These are phyloP conservation scores for Falciphora oryzae DNA, from an alignment of 2,329 filamentous ascomycete species.

Conservation along the genomic window DNA sequence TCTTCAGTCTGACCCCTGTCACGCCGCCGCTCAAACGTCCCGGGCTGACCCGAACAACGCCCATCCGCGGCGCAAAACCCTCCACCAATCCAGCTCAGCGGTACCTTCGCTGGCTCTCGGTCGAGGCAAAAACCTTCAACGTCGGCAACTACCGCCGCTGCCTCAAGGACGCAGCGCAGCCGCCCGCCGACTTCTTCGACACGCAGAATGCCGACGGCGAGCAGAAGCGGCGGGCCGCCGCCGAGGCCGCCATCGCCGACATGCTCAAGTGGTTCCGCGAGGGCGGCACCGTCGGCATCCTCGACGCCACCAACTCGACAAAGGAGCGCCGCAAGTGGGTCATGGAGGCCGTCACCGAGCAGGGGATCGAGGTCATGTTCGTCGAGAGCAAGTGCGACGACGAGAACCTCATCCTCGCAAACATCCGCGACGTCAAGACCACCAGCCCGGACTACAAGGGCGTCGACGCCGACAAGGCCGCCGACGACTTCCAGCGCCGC, in stretches of 20 bases:
- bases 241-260: conserved; percentile 84
- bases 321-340: conserved; percentile 89
- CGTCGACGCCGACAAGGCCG: conserved; percentile 88
- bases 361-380: conserved; percentile 85
- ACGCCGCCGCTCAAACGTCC: neutral
- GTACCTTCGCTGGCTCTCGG: conserved; percentile 94
- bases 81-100: conserved; percentile 60
- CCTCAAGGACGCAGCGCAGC: conserved; percentile 73
- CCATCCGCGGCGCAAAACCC: neutral
- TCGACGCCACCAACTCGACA: conserved; percentile 96
- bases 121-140: conserved; percentile 92
- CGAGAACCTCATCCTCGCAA: conserved; percentile 94
- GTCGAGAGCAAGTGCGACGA: conserved; percentile 97
- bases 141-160: conserved; percentile 87
- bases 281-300: conserved; percentile 80
- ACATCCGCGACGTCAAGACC: conserved; percentile 95
- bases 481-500: conserved; percentile 84
- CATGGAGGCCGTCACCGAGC: conserved; percentile 65
- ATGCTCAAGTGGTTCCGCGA: conserved; percentile 90
- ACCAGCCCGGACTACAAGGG: conserved; percentile 92
- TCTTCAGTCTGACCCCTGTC: neutral
- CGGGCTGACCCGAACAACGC: conserved; percentile 5
- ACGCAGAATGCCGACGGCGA: conserved; percentile 86
- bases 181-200: conserved; percentile 93
- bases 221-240: conserved; percentile 77